Percentiles rank a stretch among this genome's conserved stretches.
Conservation (phyloP, 176 grass and related monocot species). For the Eragrostis nindensis region DNA sequence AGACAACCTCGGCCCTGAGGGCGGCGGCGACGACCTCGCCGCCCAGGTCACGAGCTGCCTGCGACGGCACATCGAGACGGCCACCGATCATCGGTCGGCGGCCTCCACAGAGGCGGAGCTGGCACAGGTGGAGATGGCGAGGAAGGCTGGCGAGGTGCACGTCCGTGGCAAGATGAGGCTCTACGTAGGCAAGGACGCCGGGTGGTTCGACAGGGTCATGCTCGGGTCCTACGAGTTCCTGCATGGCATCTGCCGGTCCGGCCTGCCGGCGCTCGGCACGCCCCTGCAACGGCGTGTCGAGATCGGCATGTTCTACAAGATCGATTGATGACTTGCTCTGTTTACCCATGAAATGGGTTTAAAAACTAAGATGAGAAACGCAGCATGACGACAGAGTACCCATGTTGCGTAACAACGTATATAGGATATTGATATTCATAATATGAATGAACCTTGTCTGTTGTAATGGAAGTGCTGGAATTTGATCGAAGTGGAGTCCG, state of each 20-base stretch:
- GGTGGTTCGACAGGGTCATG: constrained; percentile 66
- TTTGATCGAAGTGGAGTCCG: neutral
- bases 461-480: neutral
- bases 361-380: neutral
- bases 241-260: constrained; percentile 69
- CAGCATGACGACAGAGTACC: neutral
- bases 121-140: constrained; percentile 52
- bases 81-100: neutral
- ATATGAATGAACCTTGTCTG: neutral
- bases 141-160: constrained; percentile 54
- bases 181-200: constrained; percentile 54
- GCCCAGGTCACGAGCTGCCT: constrained; percentile 49
- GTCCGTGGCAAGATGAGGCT: constrained; percentile 78
- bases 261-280: constrained; percentile 57
- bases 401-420: neutral
- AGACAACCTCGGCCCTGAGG: constrained; percentile 47
- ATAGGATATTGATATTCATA: neutral
- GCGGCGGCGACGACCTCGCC: constrained; percentile 44
- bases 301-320: constrained; percentile 80
- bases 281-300: constrained; percentile 74
- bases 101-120: constrained; percentile 33
- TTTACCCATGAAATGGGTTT: neutral
- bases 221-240: constrained; percentile 77
- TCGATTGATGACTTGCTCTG: neutral
- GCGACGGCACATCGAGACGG: constrained; percentile 33